Percentiles rank a stretch among this genome's conserved stretches.
phyloP scores from a whole-genome alignment of 1,139 yeast genomes.

The Pichia sp. region DNA sequence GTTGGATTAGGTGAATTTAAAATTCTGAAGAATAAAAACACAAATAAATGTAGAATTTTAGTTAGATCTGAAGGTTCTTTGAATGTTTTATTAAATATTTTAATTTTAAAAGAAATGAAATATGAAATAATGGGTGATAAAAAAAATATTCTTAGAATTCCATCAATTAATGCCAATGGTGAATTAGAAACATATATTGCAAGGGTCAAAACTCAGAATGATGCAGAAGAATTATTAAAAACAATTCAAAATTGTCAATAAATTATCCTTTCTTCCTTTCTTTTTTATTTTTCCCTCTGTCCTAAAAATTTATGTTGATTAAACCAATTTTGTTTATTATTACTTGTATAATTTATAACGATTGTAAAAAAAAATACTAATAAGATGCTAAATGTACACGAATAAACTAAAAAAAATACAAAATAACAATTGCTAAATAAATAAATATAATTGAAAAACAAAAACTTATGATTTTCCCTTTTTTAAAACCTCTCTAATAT shows the following conservation, averaged over 20 bases:
- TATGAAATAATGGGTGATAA: slow-evolving; percentile 51
- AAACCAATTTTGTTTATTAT: too few species aligned
- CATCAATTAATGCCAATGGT: slow-evolving; percentile 39
- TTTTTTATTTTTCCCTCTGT: too few species aligned
- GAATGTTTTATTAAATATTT: slow-evolving; percentile 60
- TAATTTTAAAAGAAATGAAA: slow-evolving; percentile 45
- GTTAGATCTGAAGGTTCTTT: slow-evolving; percentile 88
- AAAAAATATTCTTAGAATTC: slow-evolving; percentile 46
- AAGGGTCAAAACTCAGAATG: slow-evolving; percentile 65
- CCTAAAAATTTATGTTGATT: too few species aligned
- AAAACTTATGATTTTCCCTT: not conserved
- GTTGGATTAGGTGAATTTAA: slow-evolving; percentile 83
- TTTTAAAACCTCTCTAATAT: slow-evolving; percentile 29
- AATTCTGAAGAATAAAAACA: slow-evolving; percentile 52
- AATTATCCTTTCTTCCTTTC: not conserved
- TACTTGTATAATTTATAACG: too few species aligned
- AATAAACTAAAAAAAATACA: too few species aligned
- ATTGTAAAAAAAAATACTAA: too few species aligned
- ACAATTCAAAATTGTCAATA: slow-evolving; percentile 38
- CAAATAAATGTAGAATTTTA: slow-evolving; percentile 61
- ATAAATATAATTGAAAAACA: too few species aligned
- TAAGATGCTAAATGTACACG: not conserved
- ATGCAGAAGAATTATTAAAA: slow-evolving; percentile 57
- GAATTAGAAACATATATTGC: slow-evolving; percentile 54
- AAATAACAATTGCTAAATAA: too few species aligned